A percentile compares a stretch with the other conserved stretches of the same genome.
These are phyloP conservation scores for Wickerhamiella siamensis DNA, from an alignment of 805 yeast species.

Conservation along the genomic window DNA sequence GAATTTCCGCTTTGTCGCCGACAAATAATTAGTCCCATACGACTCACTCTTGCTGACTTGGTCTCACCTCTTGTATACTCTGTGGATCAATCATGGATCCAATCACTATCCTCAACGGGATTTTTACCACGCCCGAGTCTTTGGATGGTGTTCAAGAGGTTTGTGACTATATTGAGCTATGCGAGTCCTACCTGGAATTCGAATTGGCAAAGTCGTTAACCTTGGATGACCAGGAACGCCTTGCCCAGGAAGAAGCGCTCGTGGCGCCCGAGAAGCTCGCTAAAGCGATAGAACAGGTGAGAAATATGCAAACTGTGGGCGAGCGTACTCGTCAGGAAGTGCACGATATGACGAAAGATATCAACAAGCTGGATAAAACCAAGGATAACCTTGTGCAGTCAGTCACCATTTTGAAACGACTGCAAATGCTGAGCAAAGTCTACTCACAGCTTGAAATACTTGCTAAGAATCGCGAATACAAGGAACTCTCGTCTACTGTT, in stretches of 20 bases:
- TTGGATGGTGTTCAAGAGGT: constrained; percentile 39
- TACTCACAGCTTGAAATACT: constrained; percentile 43
- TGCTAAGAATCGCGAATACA: constrained; percentile 32
- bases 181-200: constrained; percentile 35
- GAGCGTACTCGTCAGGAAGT: constrained; percentile 13
- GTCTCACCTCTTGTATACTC: no score
- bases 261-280: constrained; percentile 23
- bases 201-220: constrained; percentile 31
- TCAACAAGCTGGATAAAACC: constrained; percentile 63
- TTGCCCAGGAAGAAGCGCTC: constrained; percentile 15
- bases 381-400: constrained; percentile 72
- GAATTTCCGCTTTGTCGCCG: no score
- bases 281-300: constrained; percentile 15
- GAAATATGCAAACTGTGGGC: constrained; percentile 13
- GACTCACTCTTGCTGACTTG: no score
- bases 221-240: constrained; percentile 23
- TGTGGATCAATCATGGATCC: constrained; percentile 28
- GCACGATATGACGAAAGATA: constrained; percentile 50
- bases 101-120: constrained; percentile 33
- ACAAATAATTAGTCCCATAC: no score
- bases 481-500: constrained; percentile 44
- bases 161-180: constrained; percentile 34
- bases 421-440: constrained; percentile 74
- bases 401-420: constrained; percentile 72
- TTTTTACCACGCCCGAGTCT: constrained; percentile 39